Evolutionary conservation across 1,284 basidiomycete genomes (phyloP).

Genomic region (Tilletiopsis washingtonensis): DNA sequence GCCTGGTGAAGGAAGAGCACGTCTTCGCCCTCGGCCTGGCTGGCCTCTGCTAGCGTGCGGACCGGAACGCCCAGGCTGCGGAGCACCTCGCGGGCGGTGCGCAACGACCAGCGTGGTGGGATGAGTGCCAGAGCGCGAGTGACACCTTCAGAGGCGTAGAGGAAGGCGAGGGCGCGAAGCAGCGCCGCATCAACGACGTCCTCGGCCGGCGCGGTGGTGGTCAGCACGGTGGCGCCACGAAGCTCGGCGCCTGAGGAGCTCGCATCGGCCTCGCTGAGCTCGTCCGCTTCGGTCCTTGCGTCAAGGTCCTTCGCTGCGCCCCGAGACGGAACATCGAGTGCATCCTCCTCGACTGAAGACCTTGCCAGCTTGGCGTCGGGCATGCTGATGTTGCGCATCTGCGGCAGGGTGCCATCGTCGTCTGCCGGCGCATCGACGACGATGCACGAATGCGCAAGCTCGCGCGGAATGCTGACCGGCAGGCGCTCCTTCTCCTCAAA

Average conservation of each 20-base stretch:
- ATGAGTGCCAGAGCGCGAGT: conserved; percentile 32
- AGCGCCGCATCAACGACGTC: conserved; percentile 28
- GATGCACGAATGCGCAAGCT: conserved; percentile 37
- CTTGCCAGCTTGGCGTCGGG: neutral
- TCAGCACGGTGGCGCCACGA: neutral
- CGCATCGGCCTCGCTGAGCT: neutral
- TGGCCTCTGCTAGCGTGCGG: conserved; percentile 5
- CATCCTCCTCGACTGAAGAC: neutral
- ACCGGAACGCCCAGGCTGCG: conserved; percentile 35
- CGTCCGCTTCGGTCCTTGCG: neutral
- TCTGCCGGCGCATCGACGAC: conserved; percentile 27
- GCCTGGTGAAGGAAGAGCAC: conserved; percentile 33
- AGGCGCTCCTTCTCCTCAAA: neutral
- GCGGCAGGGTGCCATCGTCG: conserved; percentile 6
- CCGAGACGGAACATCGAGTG: neutral
- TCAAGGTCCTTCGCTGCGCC: neutral
- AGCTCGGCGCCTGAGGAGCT: neutral
- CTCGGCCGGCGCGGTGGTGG: conserved; percentile 14
- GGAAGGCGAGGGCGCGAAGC: conserved; percentile 34
- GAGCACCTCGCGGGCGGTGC: conserved; percentile 19
- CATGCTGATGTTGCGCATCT: neutral
- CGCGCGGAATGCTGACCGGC: conserved; percentile 15
- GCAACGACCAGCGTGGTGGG: conserved; percentile 36
- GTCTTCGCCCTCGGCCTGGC: neutral
- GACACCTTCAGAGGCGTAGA: conserved; percentile 31